Conservation (phyloP, 768 basidiomycete genomes). For the Agrocybe pediades region DNA sequence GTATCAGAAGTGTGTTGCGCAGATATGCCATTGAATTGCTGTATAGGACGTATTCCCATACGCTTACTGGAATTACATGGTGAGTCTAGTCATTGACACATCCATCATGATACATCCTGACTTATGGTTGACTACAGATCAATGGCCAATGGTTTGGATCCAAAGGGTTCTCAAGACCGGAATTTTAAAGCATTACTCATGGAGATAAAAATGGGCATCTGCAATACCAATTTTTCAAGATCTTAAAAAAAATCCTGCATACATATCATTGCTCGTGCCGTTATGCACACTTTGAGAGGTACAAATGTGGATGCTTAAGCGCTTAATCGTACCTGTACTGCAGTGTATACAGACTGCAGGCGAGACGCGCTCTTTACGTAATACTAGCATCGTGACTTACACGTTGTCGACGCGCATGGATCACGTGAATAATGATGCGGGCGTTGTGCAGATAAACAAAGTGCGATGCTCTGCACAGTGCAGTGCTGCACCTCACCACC, state of each 20-base stretch:
- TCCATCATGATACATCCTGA: constrained; percentile 24
- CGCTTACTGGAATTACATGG: constrained; percentile 80
- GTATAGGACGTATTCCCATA: constrained; percentile 66
- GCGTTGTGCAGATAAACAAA: not conserved
- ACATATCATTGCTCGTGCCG: too few relatives aligned
- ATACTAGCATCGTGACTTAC: constrained; percentile 15
- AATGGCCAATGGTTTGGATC: constrained; percentile 49
- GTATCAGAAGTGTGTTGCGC: not conserved
- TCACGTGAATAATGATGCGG: constrained; percentile 10
- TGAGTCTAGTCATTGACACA: constrained; percentile 24
- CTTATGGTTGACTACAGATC: constrained; percentile 34
- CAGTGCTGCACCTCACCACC: not conserved
- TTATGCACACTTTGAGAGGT: too few relatives aligned
- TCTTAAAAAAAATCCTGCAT: too few relatives aligned
- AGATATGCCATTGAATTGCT: constrained; percentile 12
- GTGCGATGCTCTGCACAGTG: not conserved
- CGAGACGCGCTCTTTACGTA: constrained; percentile 25
- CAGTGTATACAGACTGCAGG: too few relatives aligned
- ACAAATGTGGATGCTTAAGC: too few relatives aligned
- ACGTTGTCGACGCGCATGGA: constrained; percentile 20
- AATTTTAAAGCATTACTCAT: constrained; percentile 2
- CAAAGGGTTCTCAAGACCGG: constrained; percentile 14
- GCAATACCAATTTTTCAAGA: too few relatives aligned
- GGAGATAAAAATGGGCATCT: too few relatives aligned
- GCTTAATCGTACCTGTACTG: too few relatives aligned